Conservation (phyloP, 139 green algal genomes). For the Choricystis sp. region DNA sequence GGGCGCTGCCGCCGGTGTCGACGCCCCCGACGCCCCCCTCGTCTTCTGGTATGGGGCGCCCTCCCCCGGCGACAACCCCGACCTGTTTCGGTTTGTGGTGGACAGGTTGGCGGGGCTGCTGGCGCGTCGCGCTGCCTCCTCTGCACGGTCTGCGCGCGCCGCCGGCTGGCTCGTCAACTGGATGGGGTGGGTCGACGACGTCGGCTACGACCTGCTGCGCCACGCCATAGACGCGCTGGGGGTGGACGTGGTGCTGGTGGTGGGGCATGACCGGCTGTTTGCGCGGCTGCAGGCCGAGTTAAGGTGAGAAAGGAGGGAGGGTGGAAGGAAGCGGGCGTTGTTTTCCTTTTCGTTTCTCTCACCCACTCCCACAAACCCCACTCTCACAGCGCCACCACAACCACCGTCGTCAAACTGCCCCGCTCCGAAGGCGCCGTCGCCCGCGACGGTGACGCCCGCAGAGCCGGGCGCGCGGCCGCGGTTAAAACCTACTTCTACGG, state of each 20-base stretch:
- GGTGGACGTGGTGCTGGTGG: slow-evolving; percentile 67
- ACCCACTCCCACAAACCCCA: no score
- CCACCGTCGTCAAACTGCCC: slow-evolving; percentile 64
- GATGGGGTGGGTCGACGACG: slow-evolving; percentile 78
- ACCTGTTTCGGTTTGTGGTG: slow-evolving; percentile 59
- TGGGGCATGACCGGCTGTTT: slow-evolving; percentile 73
- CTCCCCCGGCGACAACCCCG: slow-evolving; percentile 39
- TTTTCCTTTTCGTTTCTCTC: slow-evolving; percentile 3
- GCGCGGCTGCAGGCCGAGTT: slow-evolving; percentile 40
- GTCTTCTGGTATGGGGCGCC: slow-evolving; percentile 72
- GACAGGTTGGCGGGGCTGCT: slow-evolving; percentile 57
- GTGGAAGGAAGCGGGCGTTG: no score
- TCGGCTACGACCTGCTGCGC: slow-evolving; percentile 81
- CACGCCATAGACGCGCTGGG: slow-evolving; percentile 46
- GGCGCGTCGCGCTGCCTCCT: slow-evolving; percentile 23
- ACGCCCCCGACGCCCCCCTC: slow-evolving; percentile 51
- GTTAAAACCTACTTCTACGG: slow-evolving; percentile 89
- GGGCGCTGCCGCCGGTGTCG: slow-evolving; percentile 45
- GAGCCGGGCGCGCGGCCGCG: slow-evolving; percentile 26
- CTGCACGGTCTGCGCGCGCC: slow-evolving; percentile 18
- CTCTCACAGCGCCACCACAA: neutral
- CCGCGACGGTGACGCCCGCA: slow-evolving; percentile 32
- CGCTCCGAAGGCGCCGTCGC: slow-evolving; percentile 71
- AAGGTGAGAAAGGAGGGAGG: neutral
- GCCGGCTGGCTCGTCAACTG: slow-evolving; percentile 81